Evolutionary conservation across 495 filamentous ascomycete genomes (phyloP), one percentile per base, ranked within the genome.

Genomic region (Patellaria atrata): DNA sequence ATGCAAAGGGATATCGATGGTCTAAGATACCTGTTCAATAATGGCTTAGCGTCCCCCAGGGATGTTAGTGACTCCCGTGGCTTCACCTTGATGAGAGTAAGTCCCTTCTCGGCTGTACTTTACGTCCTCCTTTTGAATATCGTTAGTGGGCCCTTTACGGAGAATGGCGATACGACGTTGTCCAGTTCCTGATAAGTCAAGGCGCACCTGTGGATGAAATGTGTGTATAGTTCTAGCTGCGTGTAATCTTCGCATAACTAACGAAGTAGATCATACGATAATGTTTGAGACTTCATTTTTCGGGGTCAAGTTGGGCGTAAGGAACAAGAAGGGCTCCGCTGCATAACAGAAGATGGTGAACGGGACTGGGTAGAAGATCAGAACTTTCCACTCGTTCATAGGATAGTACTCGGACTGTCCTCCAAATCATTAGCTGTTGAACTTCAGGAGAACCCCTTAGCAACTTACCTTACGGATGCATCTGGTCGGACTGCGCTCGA

Each of bases 401-500:
- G 30, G 22, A 56, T 60, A 33, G 35, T 57, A 8, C 25, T 54
- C 12, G 43, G 40, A 1, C 33, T 58, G 5, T 54, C 43, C 4
- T 13, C 46, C n/a, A 12, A 27, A 26, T 13, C 19, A 25, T 37
- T 60, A 1, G 50, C 51, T 23, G 37, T 46, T 30, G 52, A 49
- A 24, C 17, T 52, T n/a, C 2, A 23, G 14, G 17, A 16, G 2
- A 15, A 53, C 21, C 47, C 48, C 0, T 42, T 53, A 2, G 36
- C 40, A 31, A 35, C 52, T 22, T 23, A 52, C 20, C 17, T 25
- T 6, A 29, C 43, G 28, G 27, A 43, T 52, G 11, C 28, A 46
- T 19, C 40, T 38, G 56, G 58, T 14, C 49, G 52, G 22, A 58
- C 56, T 10, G 41, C 59, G 9, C 31, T 61, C 14, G 28, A 25